Evolutionary conservation across 2,329 filamentous ascomycete species (phyloP).

Genomic region (Paramyrothecium sp.): DNA sequence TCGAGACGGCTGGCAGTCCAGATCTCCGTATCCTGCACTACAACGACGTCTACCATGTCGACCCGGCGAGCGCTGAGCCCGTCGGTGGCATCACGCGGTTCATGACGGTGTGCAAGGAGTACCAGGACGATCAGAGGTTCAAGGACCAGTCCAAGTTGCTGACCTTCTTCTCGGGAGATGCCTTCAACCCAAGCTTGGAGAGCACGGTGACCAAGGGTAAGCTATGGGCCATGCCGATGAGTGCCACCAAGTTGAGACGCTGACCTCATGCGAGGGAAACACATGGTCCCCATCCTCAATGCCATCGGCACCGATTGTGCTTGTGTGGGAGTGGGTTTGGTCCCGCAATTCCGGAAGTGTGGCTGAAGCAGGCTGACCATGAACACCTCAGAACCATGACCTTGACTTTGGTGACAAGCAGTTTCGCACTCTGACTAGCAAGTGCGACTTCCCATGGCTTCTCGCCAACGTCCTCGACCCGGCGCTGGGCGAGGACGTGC

Average conservation of each 20-base stretch:
- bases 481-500: constrained; percentile 69
- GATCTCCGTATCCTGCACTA: constrained; percentile 84
- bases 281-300: constrained; percentile 88
- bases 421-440: constrained; percentile 67
- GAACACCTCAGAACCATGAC: constrained; percentile 70
- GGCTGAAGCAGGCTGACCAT: constrained; percentile 4
- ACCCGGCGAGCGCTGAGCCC: constrained; percentile 72
- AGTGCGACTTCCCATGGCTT: constrained; percentile 87
- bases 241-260: not conserved
- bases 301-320: constrained; percentile 73
- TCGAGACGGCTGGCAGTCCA: constrained; percentile 34
- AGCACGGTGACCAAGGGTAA: constrained; percentile 83
- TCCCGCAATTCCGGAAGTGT: not conserved
- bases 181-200: constrained; percentile 88
- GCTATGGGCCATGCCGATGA: constrained; percentile 5
- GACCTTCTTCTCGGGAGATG: constrained; percentile 88
- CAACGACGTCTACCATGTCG: constrained; percentile 93
- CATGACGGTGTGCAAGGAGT: constrained; percentile 74
- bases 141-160: constrained; percentile 63
- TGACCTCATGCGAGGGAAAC: constrained; percentile 49
- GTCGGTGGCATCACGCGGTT: constrained; percentile 81
- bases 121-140: constrained; percentile 62
- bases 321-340: constrained; percentile 70
- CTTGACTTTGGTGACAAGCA: constrained; percentile 87
- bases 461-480: constrained; percentile 86